Evolutionary conservation across 2,329 filamentous ascomycete genomes (phyloP), one percentile per base, ranked within the genome.

Genomic region (Aspergillus unguis): DNA sequence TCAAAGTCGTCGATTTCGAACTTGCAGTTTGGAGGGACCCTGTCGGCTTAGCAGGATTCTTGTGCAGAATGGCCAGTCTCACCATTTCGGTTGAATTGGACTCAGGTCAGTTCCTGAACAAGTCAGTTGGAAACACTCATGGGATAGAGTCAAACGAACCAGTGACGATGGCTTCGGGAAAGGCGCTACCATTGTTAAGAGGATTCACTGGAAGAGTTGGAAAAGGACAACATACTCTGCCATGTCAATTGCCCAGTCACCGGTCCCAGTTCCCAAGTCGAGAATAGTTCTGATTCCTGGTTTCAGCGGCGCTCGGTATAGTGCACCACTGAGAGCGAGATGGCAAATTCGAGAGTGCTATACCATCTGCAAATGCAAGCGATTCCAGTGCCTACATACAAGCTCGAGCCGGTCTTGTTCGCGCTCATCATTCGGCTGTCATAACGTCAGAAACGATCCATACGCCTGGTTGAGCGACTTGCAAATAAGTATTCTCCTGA

Each of bases 251-350:
- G 69, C 69, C 71, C 71, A 73, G 2, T 67, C 67, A 4, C 69
- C 69, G 1, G 68, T 71, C 5, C 69, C 70, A 0, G 73, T 75
- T 26, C 73, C 73, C 4, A 77, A 56, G 55, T 73, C 70, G n/a
- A 74, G 58, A 4, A 66, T 60, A 11, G 58, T 61, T 28, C 58
- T 56, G 1, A 61, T 50, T 5, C 62, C 57, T 5, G 60, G 42
- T 6, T 45, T 52, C 26, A 71, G 61, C 1, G 71, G 69, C 6
- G 68, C 63, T 9, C 61, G 56, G 37, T 59, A 61, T 8, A 72
- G 57, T 38, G 64, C 64, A 27, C 65, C 63, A 17, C 61, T 62
- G 29, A 71, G 50, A 0, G 62, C 57, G 27, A 71, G 62, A 17
- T 59, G 62, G 36, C 65, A 63, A 50, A 71, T 58, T 54, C 72